These are phyloP conservation scores for Acanthamoeba culbertsoni DNA, from an alignment of 208 protist species.

Conservation along the genomic window DNA sequence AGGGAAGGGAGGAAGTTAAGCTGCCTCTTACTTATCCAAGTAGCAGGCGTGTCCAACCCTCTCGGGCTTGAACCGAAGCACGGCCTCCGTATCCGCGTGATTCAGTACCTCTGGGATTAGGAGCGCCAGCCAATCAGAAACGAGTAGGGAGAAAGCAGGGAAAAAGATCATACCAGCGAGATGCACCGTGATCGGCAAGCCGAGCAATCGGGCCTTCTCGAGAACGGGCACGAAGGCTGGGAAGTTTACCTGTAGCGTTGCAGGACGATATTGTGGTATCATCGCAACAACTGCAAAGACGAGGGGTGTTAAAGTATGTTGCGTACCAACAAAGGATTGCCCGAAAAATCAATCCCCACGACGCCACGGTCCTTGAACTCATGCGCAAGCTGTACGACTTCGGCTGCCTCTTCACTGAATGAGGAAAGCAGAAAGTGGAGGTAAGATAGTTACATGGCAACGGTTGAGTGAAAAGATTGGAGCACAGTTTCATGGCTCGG, in stretches of 20 bases:
- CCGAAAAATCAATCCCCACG: conserved; percentile 24
- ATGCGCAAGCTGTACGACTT: neutral
- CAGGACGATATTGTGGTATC: neutral
- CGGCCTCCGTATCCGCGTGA: conserved; percentile 9
- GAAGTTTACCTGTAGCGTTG: neutral
- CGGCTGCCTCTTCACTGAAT: neutral
- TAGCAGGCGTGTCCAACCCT: conserved; percentile 15
- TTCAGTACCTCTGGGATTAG: neutral
- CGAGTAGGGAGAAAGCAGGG: neutral
- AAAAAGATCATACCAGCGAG: neutral
- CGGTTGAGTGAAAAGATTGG: neutral
- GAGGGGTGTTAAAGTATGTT: neutral
- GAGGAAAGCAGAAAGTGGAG: neutral
- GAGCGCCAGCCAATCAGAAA: neutral
- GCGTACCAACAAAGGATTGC: neutral
- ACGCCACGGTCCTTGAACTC: neutral
- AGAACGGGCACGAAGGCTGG: neutral
- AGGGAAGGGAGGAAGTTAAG: neutral
- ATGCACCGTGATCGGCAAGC: neutral
- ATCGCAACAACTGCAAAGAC: neutral
- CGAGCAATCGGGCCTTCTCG: neutral
- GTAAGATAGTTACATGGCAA: neutral
- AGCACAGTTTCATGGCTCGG: neutral
- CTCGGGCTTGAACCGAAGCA: conserved; percentile 37
- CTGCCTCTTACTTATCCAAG: neutral